Evolutionary conservation across 768 basidiomycete genomes (phyloP).

Genomic region (Coprinellus aureogranulatus): DNA sequence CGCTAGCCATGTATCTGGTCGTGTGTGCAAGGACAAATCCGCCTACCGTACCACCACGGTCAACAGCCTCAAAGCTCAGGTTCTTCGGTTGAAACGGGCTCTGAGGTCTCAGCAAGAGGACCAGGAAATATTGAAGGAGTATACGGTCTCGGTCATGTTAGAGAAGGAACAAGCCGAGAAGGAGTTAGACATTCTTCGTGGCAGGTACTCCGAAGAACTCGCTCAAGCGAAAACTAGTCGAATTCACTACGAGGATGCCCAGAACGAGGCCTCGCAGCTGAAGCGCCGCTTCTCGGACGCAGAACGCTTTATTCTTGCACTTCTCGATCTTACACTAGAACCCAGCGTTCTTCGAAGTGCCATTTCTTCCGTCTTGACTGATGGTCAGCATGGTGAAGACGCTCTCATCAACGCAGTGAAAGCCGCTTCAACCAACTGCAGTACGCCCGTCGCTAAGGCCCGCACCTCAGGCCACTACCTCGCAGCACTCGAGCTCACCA

Average conservation of each 20-base stretch:
- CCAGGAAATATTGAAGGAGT: conserved; percentile 24
- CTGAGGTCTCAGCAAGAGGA: conserved; percentile 25
- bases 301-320: conserved; percentile 30
- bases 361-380: conserved; percentile 20
- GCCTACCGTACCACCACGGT: not conserved
- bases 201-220: conserved; percentile 20
- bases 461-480: conserved; percentile 41
- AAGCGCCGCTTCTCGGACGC: conserved; percentile 7
- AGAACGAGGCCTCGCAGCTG: not conserved
- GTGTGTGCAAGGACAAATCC: not conserved
- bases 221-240: conserved; percentile 22
- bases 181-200: conserved; percentile 25
- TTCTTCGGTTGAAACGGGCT: conserved; percentile 13
- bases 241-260: not conserved
- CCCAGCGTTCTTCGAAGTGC: conserved; percentile 31
- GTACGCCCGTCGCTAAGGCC: conserved; percentile 40
- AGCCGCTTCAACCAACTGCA: conserved; percentile 36
- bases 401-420: conserved; percentile 43
- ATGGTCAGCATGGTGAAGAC: conserved; percentile 36
- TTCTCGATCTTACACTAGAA: conserved; percentile 35
- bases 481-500: conserved; percentile 43
- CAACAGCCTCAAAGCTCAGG: conserved; percentile 14
- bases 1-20: not conserved
- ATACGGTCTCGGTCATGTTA: conserved; percentile 16
- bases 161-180: conserved; percentile 19